Conservation (phyloP, 2,329 filamentous ascomycete species). For the Rhynchosporium agropyri region DNA sequence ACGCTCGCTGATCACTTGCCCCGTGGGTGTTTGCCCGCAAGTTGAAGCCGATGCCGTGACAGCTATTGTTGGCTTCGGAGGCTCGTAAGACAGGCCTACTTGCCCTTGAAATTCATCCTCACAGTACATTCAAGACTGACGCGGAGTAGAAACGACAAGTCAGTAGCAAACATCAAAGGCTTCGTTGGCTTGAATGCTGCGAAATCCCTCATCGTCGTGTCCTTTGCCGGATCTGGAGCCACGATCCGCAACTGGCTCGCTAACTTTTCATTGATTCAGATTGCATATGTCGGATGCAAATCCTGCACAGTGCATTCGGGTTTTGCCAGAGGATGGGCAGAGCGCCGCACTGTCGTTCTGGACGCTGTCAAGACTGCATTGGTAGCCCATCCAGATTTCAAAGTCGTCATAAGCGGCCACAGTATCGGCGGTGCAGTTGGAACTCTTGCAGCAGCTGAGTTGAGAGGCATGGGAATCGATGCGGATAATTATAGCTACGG, state of each 20-base stretch:
- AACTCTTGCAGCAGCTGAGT: conserved; percentile 38
- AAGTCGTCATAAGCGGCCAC: conserved; percentile 39
- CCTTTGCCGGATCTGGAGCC: conserved; percentile 31
- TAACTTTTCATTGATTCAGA: conserved; percentile 24
- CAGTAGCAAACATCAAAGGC: conserved; percentile 27
- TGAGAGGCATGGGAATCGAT: conserved; percentile 26
- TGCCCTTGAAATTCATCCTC: background rate
- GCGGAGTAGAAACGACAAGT: conserved; percentile 17
- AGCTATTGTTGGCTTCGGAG: conserved; percentile 28
- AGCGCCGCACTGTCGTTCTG: conserved; percentile 29
- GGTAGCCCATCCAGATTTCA: conserved; percentile 32
- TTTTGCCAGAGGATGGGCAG: conserved; percentile 32
- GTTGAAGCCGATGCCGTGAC: conserved; percentile 27
- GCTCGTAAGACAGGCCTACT: conserved; percentile 17
- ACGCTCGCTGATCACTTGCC: conserved; percentile 28
- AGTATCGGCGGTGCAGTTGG: conserved; percentile 40
- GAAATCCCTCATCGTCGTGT: conserved; percentile 28
- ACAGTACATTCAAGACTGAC: background rate
- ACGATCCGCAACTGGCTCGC: conserved; percentile 26
- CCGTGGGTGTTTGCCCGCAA: conserved; percentile 25
- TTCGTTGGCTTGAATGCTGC: conserved; percentile 30
- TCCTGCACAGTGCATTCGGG: conserved; percentile 36
- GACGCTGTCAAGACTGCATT: conserved; percentile 27
- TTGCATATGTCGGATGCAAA: conserved; percentile 15
- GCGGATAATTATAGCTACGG: conserved; percentile 38